A percentile compares a stretch with the other conserved stretches of the same genome.
phyloP scores from a whole-genome alignment of 805 yeast species.

The Candida incommunis region DNA sequence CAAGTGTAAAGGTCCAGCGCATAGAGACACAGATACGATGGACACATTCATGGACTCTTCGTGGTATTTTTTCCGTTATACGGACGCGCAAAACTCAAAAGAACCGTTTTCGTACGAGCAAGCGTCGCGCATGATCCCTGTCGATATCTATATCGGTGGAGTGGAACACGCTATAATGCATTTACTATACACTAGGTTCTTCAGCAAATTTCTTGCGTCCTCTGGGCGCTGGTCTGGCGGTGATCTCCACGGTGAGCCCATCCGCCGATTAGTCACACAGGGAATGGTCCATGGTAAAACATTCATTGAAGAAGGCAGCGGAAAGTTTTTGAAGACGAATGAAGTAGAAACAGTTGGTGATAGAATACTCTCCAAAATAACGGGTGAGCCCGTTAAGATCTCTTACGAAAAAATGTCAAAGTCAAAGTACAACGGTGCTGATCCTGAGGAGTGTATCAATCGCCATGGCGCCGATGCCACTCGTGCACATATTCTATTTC shows the following conservation, averaged over 20 bases:
- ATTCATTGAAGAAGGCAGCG: conserved; percentile 52
- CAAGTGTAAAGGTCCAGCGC: conserved; percentile 51
- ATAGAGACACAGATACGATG: conserved; percentile 94
- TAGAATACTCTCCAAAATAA: conserved; percentile 31
- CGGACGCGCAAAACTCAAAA: conserved; percentile 51
- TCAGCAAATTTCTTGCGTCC: conserved; percentile 61
- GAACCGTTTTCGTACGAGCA: conserved; percentile 38
- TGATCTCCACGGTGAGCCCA: conserved; percentile 58
- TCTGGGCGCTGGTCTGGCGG: conserved; percentile 58
- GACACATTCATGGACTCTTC: conserved; percentile 97
- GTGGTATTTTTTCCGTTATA: conserved; percentile 84
- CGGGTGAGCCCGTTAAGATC: conserved; percentile 38
- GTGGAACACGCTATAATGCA: conserved; percentile 95
- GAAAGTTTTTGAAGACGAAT: conserved; percentile 62
- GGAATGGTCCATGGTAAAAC: conserved; percentile 98
- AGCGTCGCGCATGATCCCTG: conserved; percentile 53
- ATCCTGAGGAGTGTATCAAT: conserved; percentile 62
- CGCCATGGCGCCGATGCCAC: conserved; percentile 88
- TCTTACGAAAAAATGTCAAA: conserved; percentile 91
- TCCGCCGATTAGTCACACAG: conserved; percentile 68
- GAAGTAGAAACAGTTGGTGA: conserved; percentile 37
- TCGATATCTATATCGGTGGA: conserved; percentile 87
- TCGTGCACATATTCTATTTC: conserved; percentile 84
- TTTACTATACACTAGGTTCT: conserved; percentile 70
- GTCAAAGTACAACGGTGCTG: conserved; percentile 89